phyloP scores from a whole-genome alignment of 768 basidiomycete genomes.

The Solioccasus polychromus region DNA sequence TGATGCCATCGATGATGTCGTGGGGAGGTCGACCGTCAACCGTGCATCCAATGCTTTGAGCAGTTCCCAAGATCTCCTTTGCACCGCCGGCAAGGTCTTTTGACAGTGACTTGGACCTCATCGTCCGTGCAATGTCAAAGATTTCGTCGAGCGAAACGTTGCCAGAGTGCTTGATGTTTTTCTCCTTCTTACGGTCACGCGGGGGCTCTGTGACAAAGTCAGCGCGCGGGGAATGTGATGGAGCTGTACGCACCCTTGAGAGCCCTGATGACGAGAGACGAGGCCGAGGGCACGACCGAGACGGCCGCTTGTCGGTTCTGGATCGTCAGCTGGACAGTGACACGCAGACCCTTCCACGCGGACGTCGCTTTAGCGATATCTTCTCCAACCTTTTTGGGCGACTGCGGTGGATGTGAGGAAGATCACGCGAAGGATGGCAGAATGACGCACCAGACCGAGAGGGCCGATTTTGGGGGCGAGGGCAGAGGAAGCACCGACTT shows the following conservation, averaged over 20 bases:
- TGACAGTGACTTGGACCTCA: conserved; percentile 91
- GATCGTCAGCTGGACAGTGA: conserved; percentile 98
- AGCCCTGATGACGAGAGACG: conserved; percentile 95
- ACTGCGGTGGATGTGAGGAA: conserved; percentile 47
- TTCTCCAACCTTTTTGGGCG: conserved; percentile 99
- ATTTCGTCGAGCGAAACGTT: conserved; percentile 95
- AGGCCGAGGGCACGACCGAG: conserved; percentile 95
- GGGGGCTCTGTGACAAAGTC: conserved; percentile 72
- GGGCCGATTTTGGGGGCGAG: conserved; percentile 99
- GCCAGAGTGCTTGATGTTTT: conserved; percentile 98
- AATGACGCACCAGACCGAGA: conserved; percentile 85
- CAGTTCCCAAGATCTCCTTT: conserved; percentile 98
- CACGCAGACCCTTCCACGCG: conserved; percentile 99
- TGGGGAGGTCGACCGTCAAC: conserved; percentile 91
- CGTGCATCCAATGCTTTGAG: conserved; percentile 96
- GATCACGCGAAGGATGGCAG: background rate
- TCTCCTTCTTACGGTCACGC: conserved; percentile 99
- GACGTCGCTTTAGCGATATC: conserved; percentile 99
- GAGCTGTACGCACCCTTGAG: conserved; percentile 79
- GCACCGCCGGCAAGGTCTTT: conserved; percentile 86
- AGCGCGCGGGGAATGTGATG: background rate
- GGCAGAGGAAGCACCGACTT: conserved; percentile 98
- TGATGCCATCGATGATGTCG: conserved; percentile 86
- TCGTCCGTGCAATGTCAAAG: conserved; percentile 91
- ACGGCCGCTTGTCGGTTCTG: conserved; percentile 99